phyloP scores from a whole-genome alignment of 306 rosid species.

The Vicia villosa region DNA sequence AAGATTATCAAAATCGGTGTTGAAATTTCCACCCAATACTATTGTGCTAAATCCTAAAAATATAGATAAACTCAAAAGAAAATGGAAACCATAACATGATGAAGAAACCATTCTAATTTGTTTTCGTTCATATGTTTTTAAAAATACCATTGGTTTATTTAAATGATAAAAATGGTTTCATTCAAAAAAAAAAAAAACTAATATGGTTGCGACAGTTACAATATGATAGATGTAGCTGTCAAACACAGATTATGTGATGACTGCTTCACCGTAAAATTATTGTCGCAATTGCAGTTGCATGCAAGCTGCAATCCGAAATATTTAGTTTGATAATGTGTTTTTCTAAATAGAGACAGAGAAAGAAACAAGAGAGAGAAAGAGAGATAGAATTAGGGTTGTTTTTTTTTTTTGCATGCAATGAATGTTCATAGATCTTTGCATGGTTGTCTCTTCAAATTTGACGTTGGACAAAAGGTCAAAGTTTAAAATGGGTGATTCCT shows the following conservation, averaged over 20 bases:
- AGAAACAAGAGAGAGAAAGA: not conserved
- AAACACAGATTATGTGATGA: constrained; percentile 30
- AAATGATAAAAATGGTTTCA: constrained; percentile 17
- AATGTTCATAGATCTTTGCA: constrained; percentile 1
- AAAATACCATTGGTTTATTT: not conserved
- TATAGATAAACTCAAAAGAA: constrained; percentile 23
- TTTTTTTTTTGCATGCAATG: not conserved
- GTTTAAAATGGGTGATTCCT: constrained; percentile 28
- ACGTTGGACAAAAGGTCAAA: constrained; percentile 35
- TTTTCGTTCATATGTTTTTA: not conserved
- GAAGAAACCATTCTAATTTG: constrained; percentile 33
- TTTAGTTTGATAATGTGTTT: not conserved
- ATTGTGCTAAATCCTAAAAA: constrained; percentile 1
- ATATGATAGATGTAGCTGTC: constrained; percentile 24
- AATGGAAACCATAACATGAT: not conserved
- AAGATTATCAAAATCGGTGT: constrained; percentile 39
- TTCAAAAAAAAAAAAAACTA: not conserved
- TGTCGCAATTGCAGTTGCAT: constrained; percentile 32
- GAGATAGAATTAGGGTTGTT: not conserved
- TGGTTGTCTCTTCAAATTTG: constrained; percentile 22
- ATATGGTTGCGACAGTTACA: constrained; percentile 4
- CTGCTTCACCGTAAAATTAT: constrained; percentile 31
- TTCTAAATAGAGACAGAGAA: not conserved
- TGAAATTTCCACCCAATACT: constrained; percentile 37
- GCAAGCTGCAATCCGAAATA: constrained; percentile 33